phyloP scores from a whole-genome alignment of 768 basidiomycete species.

The Russula compacta region DNA sequence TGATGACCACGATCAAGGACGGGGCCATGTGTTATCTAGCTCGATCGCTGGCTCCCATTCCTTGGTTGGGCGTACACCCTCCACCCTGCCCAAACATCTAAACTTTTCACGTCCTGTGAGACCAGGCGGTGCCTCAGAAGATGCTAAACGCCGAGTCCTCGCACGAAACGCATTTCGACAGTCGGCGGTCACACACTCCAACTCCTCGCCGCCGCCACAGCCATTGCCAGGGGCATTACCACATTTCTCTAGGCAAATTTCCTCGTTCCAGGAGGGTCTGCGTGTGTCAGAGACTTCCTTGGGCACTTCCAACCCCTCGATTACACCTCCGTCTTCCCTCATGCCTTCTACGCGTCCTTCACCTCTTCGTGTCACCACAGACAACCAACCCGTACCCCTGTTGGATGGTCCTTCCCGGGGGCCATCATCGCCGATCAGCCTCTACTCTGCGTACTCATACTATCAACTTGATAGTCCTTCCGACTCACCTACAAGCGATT shows the following conservation, averaged over 20 bases:
- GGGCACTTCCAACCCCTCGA: not conserved
- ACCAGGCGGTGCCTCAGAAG: conserved; percentile 33
- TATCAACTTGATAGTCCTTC: conserved; percentile 23
- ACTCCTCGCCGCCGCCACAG: not conserved
- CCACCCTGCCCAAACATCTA: conserved; percentile 35
- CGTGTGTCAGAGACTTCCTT: not conserved
- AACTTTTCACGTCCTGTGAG: conserved; percentile 63
- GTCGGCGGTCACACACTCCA: conserved; percentile 1
- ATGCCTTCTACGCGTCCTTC: not conserved
- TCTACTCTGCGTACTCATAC: conserved; percentile 28
- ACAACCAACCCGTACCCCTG: conserved; percentile 5
- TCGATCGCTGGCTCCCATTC: conserved; percentile 15
- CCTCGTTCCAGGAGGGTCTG: conserved; percentile 8
- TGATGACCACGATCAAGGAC: not conserved
- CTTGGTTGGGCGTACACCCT: conserved; percentile 32
- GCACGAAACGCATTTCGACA: conserved; percentile 46
- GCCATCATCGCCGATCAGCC: conserved; percentile 14
- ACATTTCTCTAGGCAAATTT: not conserved
- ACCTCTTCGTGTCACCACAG: conserved; percentile 9
- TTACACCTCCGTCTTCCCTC: not conserved
- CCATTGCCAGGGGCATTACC: conserved; percentile 7
- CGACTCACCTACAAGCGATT: conserved; percentile 6
- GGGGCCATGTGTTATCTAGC: conserved; percentile 20
- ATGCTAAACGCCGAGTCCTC: conserved; percentile 37
- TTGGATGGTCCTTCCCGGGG: conserved; percentile 13